Evolutionary conservation across 805 yeast genomes (phyloP).

Genomic region (Lachancea sp.): DNA sequence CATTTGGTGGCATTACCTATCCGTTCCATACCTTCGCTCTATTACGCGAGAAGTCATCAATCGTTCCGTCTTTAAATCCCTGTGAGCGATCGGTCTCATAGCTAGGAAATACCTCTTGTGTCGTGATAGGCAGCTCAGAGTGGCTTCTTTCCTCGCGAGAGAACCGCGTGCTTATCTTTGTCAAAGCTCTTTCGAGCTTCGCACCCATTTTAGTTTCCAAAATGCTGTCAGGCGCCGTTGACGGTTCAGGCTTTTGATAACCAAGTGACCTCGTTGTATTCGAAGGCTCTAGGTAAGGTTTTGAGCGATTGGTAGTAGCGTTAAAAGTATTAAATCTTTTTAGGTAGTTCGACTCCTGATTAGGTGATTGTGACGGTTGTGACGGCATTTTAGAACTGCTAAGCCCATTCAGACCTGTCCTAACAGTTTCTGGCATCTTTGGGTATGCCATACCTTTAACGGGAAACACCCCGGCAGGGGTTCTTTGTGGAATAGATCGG

Average conservation of each 20-base stretch:
- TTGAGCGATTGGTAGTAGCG: background rate
- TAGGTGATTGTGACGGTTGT: background rate
- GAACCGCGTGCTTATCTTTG: slow-evolving; percentile 15
- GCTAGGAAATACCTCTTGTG: slow-evolving; percentile 27
- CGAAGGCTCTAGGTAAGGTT: background rate
- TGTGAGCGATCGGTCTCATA: slow-evolving; percentile 2
- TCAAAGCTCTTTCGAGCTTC: slow-evolving; percentile 29
- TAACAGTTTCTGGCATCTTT: slow-evolving; percentile 17
- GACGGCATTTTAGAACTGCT: background rate
- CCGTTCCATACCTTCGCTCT: no score
- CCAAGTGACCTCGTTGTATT: background rate
- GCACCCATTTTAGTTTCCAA: slow-evolving; percentile 33
- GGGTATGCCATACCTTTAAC: slow-evolving; percentile 75
- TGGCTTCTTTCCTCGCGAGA: slow-evolving; percentile 5
- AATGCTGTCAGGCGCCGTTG: background rate
- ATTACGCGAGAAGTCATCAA: no score
- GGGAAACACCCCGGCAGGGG: slow-evolving; percentile 77
- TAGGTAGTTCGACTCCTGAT: background rate
- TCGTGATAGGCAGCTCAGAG: slow-evolving; percentile 18
- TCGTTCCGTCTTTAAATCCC: background rate
- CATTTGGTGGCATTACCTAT: no score
- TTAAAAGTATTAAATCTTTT: background rate
- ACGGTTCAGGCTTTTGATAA: background rate
- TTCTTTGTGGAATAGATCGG: slow-evolving; percentile 20
- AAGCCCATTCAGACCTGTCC: background rate